Conservation (phyloP, 345 rosid species). For the Salix brachista region DNA sequence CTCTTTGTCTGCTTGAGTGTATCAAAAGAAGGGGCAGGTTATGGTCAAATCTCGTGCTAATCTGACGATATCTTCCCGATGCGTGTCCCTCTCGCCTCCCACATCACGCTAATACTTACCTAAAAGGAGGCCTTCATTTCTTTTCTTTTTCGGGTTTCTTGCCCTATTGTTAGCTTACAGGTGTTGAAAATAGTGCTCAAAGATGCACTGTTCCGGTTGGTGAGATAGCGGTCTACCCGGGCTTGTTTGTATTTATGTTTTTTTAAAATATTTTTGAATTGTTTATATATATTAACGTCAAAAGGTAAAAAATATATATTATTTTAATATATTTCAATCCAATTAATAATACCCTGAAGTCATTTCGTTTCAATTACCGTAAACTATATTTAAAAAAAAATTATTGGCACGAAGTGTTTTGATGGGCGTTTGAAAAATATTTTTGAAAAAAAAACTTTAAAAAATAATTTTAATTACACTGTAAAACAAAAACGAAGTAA, state of each 20-base stretch:
- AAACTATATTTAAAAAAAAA: neutral
- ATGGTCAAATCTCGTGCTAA: slow-evolving; percentile 41
- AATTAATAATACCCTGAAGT: neutral
- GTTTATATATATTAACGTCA: too few relatives aligned
- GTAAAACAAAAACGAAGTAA: neutral
- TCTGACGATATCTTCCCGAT: slow-evolving; percentile 16
- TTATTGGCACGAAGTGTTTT: neutral
- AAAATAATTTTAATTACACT: too few relatives aligned
- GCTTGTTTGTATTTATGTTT: too few relatives aligned
- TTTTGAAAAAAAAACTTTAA: too few relatives aligned
- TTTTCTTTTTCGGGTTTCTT: neutral
- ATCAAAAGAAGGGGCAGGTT: neutral
- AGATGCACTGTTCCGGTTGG: slow-evolving; percentile 9
- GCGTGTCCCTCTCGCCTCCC: slow-evolving; percentile 21
- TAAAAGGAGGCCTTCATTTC: neutral
- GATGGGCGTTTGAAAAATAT: neutral
- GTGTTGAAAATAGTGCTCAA: neutral
- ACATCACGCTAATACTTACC: slow-evolving; percentile 10
- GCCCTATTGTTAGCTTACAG: neutral
- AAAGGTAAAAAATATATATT: too few relatives aligned
- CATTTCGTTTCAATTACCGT: neutral
- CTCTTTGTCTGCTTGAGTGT: slow-evolving; percentile 38
- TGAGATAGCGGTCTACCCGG: slow-evolving; percentile 17
- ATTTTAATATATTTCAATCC: too few relatives aligned
- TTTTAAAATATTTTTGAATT: too few relatives aligned